Evolutionary conservation across 805 yeast species (phyloP).

Genomic region (Saccharomycopsis fermentans): DNA sequence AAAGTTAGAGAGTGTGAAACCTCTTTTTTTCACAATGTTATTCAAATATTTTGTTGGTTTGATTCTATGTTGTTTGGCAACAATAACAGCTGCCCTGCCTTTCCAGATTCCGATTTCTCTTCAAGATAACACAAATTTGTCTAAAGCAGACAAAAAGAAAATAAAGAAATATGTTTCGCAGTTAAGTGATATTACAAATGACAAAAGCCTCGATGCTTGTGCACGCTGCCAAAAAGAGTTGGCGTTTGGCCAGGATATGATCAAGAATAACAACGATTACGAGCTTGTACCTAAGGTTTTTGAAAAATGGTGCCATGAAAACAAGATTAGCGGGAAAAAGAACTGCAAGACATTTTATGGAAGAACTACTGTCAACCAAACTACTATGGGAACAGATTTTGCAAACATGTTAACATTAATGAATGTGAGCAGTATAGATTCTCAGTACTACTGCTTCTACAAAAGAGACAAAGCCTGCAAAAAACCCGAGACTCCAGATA

Average conservation of each 20-base stretch:
- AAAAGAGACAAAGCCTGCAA: constrained; percentile 39
- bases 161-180: background rate
- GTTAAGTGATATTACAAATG: constrained; percentile 2
- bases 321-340: constrained; percentile 21
- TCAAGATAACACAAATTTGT: background rate
- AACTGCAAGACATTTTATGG: constrained; percentile 27
- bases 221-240: constrained; percentile 29
- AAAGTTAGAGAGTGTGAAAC: too few species aligned
- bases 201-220: constrained; percentile 21
- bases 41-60: background rate
- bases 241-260: constrained; percentile 29
- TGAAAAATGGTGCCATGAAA: constrained; percentile 34
- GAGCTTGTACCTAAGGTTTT: constrained; percentile 33
- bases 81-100: background rate
- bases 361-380: constrained; percentile 30
- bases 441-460: constrained; percentile 52
- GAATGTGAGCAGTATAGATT: constrained; percentile 45
- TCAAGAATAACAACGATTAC: constrained; percentile 27
- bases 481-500: constrained; percentile 42
- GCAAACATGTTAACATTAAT: constrained; percentile 40
- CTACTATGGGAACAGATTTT: constrained; percentile 36
- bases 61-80: background rate
- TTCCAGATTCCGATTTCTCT: background rate
- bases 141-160: background rate
- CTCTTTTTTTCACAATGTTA: background rate